Base-by-base conservation (phyloP, 306 rosid genomes). In the Ormosia semicastrata region DNA sequence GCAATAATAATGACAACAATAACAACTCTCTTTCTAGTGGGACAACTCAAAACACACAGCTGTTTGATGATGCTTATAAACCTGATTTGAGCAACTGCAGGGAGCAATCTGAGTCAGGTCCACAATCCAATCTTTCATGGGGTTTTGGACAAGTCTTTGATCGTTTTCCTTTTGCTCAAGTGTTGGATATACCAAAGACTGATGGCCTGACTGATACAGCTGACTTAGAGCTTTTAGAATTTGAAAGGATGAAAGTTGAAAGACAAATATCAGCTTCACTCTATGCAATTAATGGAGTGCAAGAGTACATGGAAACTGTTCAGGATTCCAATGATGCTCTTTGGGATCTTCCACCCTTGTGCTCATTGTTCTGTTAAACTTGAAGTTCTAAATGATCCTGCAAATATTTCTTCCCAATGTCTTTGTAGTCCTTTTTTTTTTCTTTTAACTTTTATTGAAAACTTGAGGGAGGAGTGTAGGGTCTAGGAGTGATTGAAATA, bases 221-320 rank as follows among this genome's bases (percentile, higher is more conserved):
- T 29, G 88, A 80, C 14, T 70, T 85, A 32, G 95, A 88, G 69
- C 64, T 93, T 34, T 76, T 82, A 9, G 98, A 89, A 52, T 95
- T 95, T 40, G 98, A 95, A 65, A 89, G 97, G 81, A 89, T 95
- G 97, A 93, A 87, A 81, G 91, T 95, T 29, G 99, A 95, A 66
- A 93, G 98, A 58, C 99, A 95, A 72, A 95, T 93, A 53, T 93
- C 98, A 40, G 97, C 98, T 85, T 91, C 97, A 32, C 93, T 93
- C 9, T 93, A 93, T 79, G 99, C 98, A 10, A 88, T 93, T 64
- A 95, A 95, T 88, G 99, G 99, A 57, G 89, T 95, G 71, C 95
- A 90, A 5, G 99, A 95, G 81, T 95, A 91, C 69, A 88, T 93
- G 97, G 95, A 94, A 71, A 85, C 97, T 63, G 89, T 93, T 82